Evolutionary conservation across 805 yeast species (phyloP), one percentile per base, ranked within the genome.

Genomic region (Starmerella stigmatis): DNA sequence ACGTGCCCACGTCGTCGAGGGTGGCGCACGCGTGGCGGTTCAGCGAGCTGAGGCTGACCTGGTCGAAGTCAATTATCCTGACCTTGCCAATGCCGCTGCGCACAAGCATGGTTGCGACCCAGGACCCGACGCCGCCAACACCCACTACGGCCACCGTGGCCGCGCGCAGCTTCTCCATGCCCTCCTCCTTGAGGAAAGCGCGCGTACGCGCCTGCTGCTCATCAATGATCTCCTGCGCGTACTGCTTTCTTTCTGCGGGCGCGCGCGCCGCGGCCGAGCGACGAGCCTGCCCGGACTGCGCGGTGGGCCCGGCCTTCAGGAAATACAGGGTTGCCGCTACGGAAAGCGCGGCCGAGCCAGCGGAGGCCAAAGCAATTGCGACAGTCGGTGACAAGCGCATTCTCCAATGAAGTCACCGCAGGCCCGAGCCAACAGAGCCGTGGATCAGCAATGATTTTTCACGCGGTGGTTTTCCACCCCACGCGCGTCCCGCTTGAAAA

Each of bases 121-220:
- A 88, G 0, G 96, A 88, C 2, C 99, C 99, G 32, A 92, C 99
- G 47, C 99, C 99, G 47, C 99, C 99, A 15, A 89, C 92, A 25
- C 99, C 98, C 11, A 78, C 81, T 13, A 89, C 82, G 2, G 86
- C 82, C 2, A 88, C 74, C 45, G 75, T 72, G 57, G 85, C 80
- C 11, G 70, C 64, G 44, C 95, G 76, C 15, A 92, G 74, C 48
- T 75, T 76, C 16, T 65, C 62, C 75, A 86, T 78, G 1, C 96
- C 97, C 17, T 79, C 82, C 42, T 82, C 84, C 11, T 95, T 86
- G 22, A 92, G 69, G 60, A 92, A 92, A 1, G 94, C 96, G 60
- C 84, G 81, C 66, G 89, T 92, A 51, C 98, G 70, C 0, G 97
- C 94, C 30, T 89, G 73, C 61, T 92, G 97, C 64, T 92, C 98